Conservation (phyloP, 2,329 filamentous ascomycete species). For the Fusarium sp. region DNA sequence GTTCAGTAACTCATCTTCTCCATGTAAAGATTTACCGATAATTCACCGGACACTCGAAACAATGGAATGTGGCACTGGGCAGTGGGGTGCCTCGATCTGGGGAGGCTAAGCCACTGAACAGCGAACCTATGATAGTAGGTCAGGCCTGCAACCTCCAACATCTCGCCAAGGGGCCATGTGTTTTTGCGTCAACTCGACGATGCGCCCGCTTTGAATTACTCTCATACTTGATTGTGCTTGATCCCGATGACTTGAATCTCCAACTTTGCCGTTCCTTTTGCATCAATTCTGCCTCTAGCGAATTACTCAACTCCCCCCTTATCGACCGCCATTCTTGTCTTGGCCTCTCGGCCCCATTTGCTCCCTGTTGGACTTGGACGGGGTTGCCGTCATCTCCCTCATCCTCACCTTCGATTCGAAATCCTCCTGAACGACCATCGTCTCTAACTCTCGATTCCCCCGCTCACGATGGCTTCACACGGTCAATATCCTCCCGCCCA, state of each 20-base stretch:
- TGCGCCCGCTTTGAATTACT: constrained; percentile 46
- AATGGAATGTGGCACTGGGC: constrained; percentile 43
- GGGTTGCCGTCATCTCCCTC: constrained; percentile 39
- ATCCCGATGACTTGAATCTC: constrained; percentile 47
- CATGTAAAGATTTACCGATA: constrained; percentile 41
- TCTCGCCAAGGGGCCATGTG: constrained; percentile 48
- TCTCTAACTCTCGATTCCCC: constrained; percentile 3
- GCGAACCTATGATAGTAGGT: constrained; percentile 38
- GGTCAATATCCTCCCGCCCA: constrained; percentile 53
- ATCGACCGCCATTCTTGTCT: constrained; percentile 39
- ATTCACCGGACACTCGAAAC: constrained; percentile 41
- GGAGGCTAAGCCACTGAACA: constrained; percentile 47
- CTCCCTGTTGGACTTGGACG: constrained; percentile 36
- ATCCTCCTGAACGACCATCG: constrained; percentile 29
- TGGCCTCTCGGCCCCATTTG: constrained; percentile 36
- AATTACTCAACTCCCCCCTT: constrained; percentile 22
- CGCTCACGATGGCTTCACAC: constrained; percentile 54
- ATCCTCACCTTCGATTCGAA: constrained; percentile 22
- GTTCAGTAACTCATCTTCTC: not conserved
- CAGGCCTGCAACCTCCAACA: constrained; percentile 43
- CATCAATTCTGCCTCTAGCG: constrained; percentile 29
- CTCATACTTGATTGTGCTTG: constrained; percentile 41
- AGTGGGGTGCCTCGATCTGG: constrained; percentile 33
- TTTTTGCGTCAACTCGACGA: constrained; percentile 47
- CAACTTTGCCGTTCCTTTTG: constrained; percentile 40